Conservation (phyloP, 2,329 filamentous ascomycete species). For the Beauveria sp. region DNA sequence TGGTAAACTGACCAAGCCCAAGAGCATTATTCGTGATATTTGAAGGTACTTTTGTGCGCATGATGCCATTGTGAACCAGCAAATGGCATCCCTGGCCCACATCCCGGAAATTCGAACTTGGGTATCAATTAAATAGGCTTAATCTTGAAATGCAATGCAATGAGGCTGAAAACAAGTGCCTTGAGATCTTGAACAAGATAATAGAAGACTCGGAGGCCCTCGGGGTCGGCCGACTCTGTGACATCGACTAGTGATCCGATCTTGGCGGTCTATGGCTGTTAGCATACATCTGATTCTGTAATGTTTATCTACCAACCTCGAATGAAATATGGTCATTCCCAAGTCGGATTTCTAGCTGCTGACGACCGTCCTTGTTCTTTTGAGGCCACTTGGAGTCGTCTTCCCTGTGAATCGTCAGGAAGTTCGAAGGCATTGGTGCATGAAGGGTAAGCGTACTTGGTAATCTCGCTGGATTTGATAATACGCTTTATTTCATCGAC, state of each 20-base stretch:
- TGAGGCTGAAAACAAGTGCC: conserved; percentile 91
- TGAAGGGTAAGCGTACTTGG: conserved; percentile 58
- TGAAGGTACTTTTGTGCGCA: background rate
- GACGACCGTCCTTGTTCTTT: conserved; percentile 97
- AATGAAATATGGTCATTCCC: conserved; percentile 97
- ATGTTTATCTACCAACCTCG: conserved; percentile 53
- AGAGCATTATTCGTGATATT: background rate
- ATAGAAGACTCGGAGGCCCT: conserved; percentile 95
- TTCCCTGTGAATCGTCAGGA: conserved; percentile 52
- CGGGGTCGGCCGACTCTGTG: conserved; percentile 89
- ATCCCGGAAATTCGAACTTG: background rate
- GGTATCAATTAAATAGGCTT: conserved; percentile 54
- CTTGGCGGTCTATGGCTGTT: conserved; percentile 70
- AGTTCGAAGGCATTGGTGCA: background rate
- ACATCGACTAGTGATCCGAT: conserved; percentile 96
- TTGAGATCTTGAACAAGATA: conserved; percentile 97
- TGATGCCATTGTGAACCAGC: background rate
- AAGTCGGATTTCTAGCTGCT: conserved; percentile 90
- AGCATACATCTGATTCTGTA: background rate
- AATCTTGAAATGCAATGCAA: conserved; percentile 96
- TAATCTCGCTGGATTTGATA: conserved; percentile 93
- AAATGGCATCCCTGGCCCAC: background rate
- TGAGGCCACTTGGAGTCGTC: conserved; percentile 98
- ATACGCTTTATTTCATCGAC: conserved; percentile 95
- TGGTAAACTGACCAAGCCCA: background rate